Evolutionary conservation across 768 basidiomycete genomes (phyloP), one percentile per base, ranked within the genome.

Genomic region (Hirschioporus abietinus): DNA sequence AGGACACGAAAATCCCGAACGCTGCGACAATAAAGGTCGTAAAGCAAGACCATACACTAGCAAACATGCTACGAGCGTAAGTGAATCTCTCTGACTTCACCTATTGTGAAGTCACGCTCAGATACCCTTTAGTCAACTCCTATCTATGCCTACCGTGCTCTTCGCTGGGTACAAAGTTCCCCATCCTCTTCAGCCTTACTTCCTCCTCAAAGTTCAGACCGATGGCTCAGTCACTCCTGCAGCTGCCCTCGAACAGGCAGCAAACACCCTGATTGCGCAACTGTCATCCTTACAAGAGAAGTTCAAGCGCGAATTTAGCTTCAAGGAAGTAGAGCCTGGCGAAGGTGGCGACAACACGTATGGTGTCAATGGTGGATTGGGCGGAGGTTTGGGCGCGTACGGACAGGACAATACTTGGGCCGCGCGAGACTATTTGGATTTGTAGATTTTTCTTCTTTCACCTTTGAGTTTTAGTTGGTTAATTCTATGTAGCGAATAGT

Each of bases 101-200:
- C 42, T 1, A 15, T 15, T 1, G 3, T 52, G 42, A 52, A 30
- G 8, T 42, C 15, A 58, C 36, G 18, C 67, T 58, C 10, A 10
- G 64, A 34, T 63, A 62, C 60, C 1, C 58, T 25, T n/a, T 75
- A 97, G 96, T 2, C 95, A 99, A 84, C 89, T 99, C 30, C 88
- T 98, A 35, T 78, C 88, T 8, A 91, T 92, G 85, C 90, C 93
- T 7, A 83, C 88, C 70, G 88, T 98, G 70, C 88, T 95, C 68
- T 99, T 99, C 75, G 96, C 96, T 0, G 97, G 97, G 1, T 99
- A 99, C 88, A 95, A 96, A 80, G 94, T 95, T 52, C 96, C 96
- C 0, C 97, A 98, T 73, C 96, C 97, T 0, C 87, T 96, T 24
- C 93, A 97, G 69, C 95, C 96, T 8, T 86, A 95, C 76, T 96